Conservation (phyloP, 495 filamentous ascomycete species). For the Hypoxylon subgilvum region DNA sequence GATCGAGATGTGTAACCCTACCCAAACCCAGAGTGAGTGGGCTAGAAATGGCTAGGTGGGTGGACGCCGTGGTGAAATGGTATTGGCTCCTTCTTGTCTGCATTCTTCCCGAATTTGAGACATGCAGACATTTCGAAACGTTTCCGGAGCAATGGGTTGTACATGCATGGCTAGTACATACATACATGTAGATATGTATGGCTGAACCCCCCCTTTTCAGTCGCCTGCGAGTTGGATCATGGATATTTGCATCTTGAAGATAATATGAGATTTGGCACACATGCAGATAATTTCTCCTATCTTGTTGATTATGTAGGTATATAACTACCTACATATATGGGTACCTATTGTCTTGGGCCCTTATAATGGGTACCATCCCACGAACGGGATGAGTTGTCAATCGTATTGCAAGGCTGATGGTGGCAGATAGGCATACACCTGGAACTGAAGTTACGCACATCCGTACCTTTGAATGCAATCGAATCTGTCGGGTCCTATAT, state of each 20-base stretch:
- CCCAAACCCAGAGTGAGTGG: background rate
- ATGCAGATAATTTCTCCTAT: no score
- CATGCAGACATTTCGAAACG: slow-evolving; percentile 21
- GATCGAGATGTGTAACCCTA: slow-evolving; percentile 12
- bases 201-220: no score
- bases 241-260: no score
- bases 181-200: background rate
- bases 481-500: background rate
- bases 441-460: background rate
- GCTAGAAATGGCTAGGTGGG: slow-evolving; percentile 1
- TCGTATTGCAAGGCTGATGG: background rate
- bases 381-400: no score
- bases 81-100: background rate
- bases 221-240: no score
- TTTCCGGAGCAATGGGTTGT: slow-evolving; percentile 15
- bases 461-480: slow-evolving; percentile 13
- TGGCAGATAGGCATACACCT: background rate
- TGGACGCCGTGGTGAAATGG: background rate
- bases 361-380: no score
- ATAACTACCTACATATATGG: background rate
- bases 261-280: no score
- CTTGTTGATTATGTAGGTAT: background rate
- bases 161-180: background rate
- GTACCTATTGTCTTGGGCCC: background rate
- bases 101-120: slow-evolving; percentile 20